A percentile compares a stretch with the other conserved stretches of the same genome.
Conservation (phyloP, 192 early-diverging fungal genomes). For the Coemansia interrupta region DNA sequence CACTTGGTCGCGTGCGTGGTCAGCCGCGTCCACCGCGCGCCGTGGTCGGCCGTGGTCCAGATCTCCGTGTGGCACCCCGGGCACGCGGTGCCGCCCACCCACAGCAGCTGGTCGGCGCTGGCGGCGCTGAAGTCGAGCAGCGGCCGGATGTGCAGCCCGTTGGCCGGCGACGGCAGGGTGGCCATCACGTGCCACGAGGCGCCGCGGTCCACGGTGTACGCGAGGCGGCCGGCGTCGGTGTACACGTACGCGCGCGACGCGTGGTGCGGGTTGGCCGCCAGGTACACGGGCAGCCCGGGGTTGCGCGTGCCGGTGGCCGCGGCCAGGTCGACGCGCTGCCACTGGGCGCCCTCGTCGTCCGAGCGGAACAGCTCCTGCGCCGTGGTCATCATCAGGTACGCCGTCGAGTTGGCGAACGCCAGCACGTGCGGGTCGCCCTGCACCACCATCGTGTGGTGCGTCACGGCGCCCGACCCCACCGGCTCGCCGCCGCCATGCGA, state of each 20-base stretch:
- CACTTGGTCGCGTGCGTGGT: constrained; percentile 85
- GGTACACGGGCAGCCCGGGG: constrained; percentile 41
- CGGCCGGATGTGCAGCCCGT: constrained; percentile 59
- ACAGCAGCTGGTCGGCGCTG: constrained; percentile 84
- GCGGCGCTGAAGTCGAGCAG: constrained; percentile 86
- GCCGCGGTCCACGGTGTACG: constrained; percentile 61
- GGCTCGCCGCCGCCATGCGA: constrained; percentile 7
- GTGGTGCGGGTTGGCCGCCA: constrained; percentile 72
- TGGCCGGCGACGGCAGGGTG: constrained; percentile 59
- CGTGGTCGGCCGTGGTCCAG: constrained; percentile 69
- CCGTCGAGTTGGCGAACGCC: constrained; percentile 66
- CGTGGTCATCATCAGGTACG: constrained; percentile 58
- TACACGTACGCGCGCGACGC: constrained; percentile 65
- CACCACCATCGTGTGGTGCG: constrained; percentile 37
- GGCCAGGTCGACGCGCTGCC: constrained; percentile 54
- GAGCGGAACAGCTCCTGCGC: constrained; percentile 65
- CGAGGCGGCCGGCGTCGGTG: constrained; percentile 47
- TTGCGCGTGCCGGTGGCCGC: constrained; percentile 27
- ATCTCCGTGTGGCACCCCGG: constrained; percentile 66
- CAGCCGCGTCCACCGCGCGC: constrained; percentile 67
- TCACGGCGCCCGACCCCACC: constrained; percentile 10
- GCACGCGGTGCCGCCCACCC: constrained; percentile 61
- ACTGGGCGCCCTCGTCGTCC: constrained; percentile 71
- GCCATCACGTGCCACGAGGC: constrained; percentile 49
- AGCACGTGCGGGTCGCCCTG: constrained; percentile 56